Conservation (phyloP, 192 early-diverging fungal genomes). For the Backusella morwellensis region DNA sequence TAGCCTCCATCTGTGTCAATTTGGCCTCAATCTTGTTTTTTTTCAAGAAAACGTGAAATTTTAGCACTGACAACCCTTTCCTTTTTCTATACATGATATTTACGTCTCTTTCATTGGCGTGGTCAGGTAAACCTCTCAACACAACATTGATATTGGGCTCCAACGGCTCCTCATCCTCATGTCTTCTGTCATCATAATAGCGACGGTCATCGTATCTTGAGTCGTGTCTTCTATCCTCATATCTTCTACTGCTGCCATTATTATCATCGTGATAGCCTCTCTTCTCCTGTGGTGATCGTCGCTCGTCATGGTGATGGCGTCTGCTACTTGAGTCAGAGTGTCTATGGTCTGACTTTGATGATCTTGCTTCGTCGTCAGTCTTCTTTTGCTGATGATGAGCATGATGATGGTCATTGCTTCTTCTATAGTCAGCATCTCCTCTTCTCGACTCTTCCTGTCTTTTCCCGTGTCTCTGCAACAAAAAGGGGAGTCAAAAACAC, state of each 20-base stretch:
- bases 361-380: not conserved
- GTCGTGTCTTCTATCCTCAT: not conserved
- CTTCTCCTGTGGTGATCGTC: not conserved
- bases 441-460: not conserved
- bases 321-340: not conserved
- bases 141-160: conserved; percentile 41
- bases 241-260: not conserved
- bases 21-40: conserved; percentile 32
- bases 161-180: conserved; percentile 12
- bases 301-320: not conserved
- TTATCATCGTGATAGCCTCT: not conserved
- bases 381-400: not conserved
- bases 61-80: not conserved
- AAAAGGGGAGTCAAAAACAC: not conserved
- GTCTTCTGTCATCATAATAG: not conserved
- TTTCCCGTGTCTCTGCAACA: not conserved
- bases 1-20: conserved; percentile 33
- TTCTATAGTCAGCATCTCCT: not conserved
- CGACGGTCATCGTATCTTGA: not conserved
- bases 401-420: not conserved
- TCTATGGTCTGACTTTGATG: not conserved
- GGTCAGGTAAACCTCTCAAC: conserved; percentile 33
- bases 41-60: not conserved
- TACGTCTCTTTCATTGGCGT: conserved; percentile 32
- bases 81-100: not conserved